Evolutionary conservation across 805 yeast species (phyloP).

Genomic region (Nakazawaea pomicola): DNA sequence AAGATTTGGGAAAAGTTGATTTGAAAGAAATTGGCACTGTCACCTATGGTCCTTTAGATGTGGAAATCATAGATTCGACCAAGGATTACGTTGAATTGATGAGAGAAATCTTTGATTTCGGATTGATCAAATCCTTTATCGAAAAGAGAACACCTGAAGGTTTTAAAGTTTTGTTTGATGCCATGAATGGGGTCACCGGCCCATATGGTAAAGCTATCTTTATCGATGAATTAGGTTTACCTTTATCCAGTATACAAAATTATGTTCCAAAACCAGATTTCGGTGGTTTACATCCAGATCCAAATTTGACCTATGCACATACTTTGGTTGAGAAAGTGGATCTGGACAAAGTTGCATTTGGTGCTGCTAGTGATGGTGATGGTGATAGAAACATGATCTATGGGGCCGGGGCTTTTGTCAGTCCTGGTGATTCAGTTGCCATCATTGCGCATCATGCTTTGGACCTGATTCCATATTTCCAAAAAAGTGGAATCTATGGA

Average conservation of each 20-base stretch:
- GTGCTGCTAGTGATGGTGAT: conserved; percentile 99
- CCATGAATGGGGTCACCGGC: conserved; percentile 93
- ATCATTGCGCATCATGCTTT: conserved; percentile 90
- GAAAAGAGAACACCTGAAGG: conserved; percentile 41
- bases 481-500: conserved; percentile 80
- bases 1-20: conserved; percentile 52
- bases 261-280: conserved; percentile 79
- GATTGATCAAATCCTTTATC: conserved; percentile 69
- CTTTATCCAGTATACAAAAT: conserved; percentile 69
- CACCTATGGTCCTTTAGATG: conserved; percentile 53
- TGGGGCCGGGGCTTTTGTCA: conserved; percentile 90
- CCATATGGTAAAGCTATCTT: conserved; percentile 89
- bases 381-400: conserved; percentile 99
- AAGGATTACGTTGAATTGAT: conserved; percentile 72
- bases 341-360: conserved; percentile 74
- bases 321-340: conserved; percentile 88
- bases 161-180: conserved; percentile 80
- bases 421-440: conserved; percentile 98
- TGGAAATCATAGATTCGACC: conserved; percentile 83
- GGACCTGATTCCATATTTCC: conserved; percentile 86
- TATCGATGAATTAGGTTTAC: conserved; percentile 77
- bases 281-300: conserved; percentile 98
- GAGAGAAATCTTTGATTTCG: conserved; percentile 85
- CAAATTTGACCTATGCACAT: conserved; percentile 90
- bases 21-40: conserved; percentile 49